These are phyloP conservation scores for Niveomyces coronatus DNA, from an alignment of 2,329 filamentous ascomycete genomes.

Conservation along the genomic window DNA sequence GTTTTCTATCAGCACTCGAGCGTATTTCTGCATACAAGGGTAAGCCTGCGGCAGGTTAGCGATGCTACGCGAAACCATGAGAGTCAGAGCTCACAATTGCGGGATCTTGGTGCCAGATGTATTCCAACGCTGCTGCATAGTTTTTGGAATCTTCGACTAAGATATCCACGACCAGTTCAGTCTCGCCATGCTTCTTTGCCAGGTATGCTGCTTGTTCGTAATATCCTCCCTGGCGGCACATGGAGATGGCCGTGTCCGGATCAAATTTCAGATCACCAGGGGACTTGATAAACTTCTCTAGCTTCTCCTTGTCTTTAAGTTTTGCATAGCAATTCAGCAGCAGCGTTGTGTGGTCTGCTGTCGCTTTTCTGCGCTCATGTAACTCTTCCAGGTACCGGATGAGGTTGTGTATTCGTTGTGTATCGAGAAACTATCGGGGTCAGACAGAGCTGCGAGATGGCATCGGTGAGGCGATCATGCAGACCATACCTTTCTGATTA, in stretches of 20 bases:
- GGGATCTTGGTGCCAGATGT: constrained; percentile 80
- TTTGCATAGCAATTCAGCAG: constrained; percentile 97
- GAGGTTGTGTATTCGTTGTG: constrained; percentile 92
- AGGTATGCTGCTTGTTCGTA: constrained; percentile 94
- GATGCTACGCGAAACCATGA: background rate
- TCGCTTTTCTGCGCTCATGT: constrained; percentile 87
- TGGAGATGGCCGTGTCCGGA: constrained; percentile 88
- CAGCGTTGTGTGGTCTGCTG: constrained; percentile 88
- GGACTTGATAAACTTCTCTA: constrained; percentile 94
- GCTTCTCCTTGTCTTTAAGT: constrained; percentile 89
- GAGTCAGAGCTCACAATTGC: constrained; percentile 45
- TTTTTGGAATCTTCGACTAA: constrained; percentile 90
- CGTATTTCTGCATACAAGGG: constrained; percentile 87
- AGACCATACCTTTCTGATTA: constrained; percentile 70
- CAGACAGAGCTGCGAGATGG: constrained; percentile 17
- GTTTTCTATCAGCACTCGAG: constrained; percentile 79
- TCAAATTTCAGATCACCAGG: constrained; percentile 94
- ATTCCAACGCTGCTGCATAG: constrained; percentile 79
- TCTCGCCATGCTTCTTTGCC: constrained; percentile 87
- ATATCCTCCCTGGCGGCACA: constrained; percentile 96
- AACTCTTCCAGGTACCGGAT: constrained; percentile 96
- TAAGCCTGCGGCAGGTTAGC: constrained; percentile 51
- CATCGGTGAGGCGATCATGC: rapidly evolving
- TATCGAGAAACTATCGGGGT: constrained; percentile 68
- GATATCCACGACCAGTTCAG: constrained; percentile 89